Percentiles rank a stretch among this genome's conserved stretches.
Evolutionary conservation across 306 rosid species (phyloP).

Genomic region (Vachellia pachyceras): DNA sequence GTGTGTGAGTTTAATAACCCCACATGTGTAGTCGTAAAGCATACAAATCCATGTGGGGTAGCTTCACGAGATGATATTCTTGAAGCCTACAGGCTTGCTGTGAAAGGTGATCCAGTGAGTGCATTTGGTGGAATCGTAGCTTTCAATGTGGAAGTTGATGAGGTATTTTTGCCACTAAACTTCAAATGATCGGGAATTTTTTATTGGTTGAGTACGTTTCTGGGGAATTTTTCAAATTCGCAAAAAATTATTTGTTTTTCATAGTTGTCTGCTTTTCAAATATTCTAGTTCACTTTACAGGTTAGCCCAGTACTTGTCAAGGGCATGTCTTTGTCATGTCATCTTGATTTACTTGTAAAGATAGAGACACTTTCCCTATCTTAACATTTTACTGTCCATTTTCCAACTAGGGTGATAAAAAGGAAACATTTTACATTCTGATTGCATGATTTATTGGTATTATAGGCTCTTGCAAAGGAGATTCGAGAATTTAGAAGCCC

Average conservation of each 20-base stretch:
- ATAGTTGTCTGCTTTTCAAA: not conserved
- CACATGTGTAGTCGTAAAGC: conserved; percentile 91
- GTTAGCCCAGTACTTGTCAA: conserved; percentile 1
- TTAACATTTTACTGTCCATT: not conserved
- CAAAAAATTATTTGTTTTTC: not conserved
- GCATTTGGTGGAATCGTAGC: conserved; percentile 98
- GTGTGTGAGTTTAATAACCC: conserved; percentile 80
- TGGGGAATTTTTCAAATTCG: not conserved
- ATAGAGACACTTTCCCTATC: not conserved
- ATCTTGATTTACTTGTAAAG: conserved; percentile 16
- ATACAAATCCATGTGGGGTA: conserved; percentile 95
- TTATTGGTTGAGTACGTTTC: not conserved
- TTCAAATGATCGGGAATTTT: not conserved
- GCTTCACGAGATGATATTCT: conserved; percentile 90
- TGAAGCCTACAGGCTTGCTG: conserved; percentile 93
- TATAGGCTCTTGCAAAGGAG: conserved; percentile 85
- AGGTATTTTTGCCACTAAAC: conserved; percentile 54
- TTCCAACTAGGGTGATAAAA: not conserved
- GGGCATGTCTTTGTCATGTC: not conserved
- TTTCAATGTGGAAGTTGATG: conserved; percentile 85
- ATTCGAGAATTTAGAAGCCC: conserved; percentile 94
- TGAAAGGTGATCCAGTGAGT: conserved; percentile 93
- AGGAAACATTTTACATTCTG: not conserved
- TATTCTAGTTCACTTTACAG: not conserved
- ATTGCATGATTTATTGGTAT: conserved; percentile 4